These are phyloP conservation scores for Metarhizium guizhouense DNA, from an alignment of 2,329 filamentous ascomycete species.

Conservation along the genomic window DNA sequence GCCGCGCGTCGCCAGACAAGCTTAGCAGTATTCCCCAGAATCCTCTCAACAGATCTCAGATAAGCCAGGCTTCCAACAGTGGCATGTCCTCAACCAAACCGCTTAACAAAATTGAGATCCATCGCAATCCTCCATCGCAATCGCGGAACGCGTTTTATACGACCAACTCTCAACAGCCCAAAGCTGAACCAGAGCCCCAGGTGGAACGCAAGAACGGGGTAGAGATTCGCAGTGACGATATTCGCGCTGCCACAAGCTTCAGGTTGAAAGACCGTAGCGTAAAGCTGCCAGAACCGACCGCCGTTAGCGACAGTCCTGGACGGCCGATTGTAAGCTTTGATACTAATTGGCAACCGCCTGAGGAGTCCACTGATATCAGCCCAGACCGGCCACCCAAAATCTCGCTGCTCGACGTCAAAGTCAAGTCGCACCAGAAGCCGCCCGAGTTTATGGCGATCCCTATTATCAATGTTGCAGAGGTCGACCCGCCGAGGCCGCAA, in stretches of 20 bases:
- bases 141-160: conserved; percentile 76
- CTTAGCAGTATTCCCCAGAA: conserved; percentile 24
- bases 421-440: conserved; percentile 11
- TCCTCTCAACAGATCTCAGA: conserved; percentile 24
- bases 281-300: conserved; percentile 79
- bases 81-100: conserved; percentile 18
- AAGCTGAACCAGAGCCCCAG: conserved; percentile 27
- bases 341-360: conserved; percentile 67
- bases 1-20: conserved; percentile 23
- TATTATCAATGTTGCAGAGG: conserved; percentile 46
- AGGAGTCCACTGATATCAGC: conserved; percentile 60
- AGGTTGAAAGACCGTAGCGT: conserved; percentile 75
- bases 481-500: conserved; percentile 26
- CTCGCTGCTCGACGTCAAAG: conserved; percentile 7
- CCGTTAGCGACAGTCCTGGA: conserved; percentile 82
- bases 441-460: conserved; percentile 34
- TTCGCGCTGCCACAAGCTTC: conserved; percentile 85
- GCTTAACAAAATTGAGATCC: conserved; percentile 58
- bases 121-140: conserved; percentile 75
- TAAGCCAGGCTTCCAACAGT: conserved; percentile 25
- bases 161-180: conserved; percentile 43
- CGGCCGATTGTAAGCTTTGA: conserved; percentile 97
- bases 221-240: conserved; percentile 80
- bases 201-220: conserved; percentile 64
- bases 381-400: conserved; percentile 28